phyloP scores from a whole-genome alignment of 257 asterid genomes.

The Solanum virginianum region DNA sequence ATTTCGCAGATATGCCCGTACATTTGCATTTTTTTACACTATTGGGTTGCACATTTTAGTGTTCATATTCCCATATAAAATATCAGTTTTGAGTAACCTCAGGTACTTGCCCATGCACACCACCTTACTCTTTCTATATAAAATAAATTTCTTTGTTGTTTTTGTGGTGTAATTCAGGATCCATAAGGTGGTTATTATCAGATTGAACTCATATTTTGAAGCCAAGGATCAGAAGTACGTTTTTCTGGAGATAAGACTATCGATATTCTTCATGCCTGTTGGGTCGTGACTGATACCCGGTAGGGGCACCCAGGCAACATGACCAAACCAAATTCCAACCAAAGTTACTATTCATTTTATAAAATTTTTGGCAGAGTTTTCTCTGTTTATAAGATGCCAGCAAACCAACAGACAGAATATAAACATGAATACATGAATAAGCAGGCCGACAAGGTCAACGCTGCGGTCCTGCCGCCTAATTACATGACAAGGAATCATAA shows the following conservation, averaged over 20 bases:
- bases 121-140: background rate
- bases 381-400: too few relatives aligned
- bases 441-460: too few relatives aligned
- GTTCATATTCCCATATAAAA: slow-evolving; percentile 75
- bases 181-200: background rate
- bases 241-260: slow-evolving; percentile 30
- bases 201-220: slow-evolving; percentile 18
- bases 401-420: too few relatives aligned
- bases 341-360: too few relatives aligned
- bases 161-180: background rate
- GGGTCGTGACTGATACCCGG: too few relatives aligned
- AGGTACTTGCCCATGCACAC: slow-evolving; percentile 22
- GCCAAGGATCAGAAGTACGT: slow-evolving; percentile 71
- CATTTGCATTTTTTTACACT: slow-evolving; percentile 84
- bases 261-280: slow-evolving; percentile 60
- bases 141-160: background rate
- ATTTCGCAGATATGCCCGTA: slow-evolving; percentile 60
- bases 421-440: too few relatives aligned
- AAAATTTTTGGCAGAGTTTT: too few relatives aligned
- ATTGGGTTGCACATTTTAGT: slow-evolving; percentile 86
- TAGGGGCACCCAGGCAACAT: too few relatives aligned
- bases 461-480: too few relatives aligned
- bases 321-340: too few relatives aligned
- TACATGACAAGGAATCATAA: too few relatives aligned
- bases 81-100: slow-evolving; percentile 85